Evolutionary conservation across 805 yeast genomes (phyloP).

Genomic region (Henningerozyma blattae): DNA sequence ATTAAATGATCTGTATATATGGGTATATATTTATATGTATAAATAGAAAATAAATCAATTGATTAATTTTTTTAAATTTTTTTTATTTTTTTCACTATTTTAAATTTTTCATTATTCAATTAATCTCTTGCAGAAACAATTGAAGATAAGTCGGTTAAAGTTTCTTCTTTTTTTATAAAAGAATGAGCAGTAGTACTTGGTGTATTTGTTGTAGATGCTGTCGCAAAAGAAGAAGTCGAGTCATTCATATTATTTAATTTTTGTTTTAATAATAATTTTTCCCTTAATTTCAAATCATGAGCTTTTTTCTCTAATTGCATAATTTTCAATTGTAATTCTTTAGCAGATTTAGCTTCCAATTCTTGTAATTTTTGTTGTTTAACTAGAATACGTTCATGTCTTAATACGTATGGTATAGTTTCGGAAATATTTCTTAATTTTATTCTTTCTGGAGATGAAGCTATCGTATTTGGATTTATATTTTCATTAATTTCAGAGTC

Average conservation of each 20-base stretch:
- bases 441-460: slow-evolving; percentile 36
- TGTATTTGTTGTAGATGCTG: slow-evolving; percentile 7
- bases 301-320: slow-evolving; percentile 67
- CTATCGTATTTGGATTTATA: too few species aligned
- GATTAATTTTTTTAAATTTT: too few species aligned
- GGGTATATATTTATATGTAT: too few species aligned
- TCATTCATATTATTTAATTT: slow-evolving; percentile 9
- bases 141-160: slow-evolving; percentile 42
- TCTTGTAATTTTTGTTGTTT: slow-evolving; percentile 73
- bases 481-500: slow-evolving; percentile 1
- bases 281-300: slow-evolving; percentile 56
- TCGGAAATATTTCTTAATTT: slow-evolving; percentile 70
- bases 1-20: too few species aligned
- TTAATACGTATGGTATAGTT: slow-evolving; percentile 72
- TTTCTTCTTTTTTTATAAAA: slow-evolving; percentile 36
- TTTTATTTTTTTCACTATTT: too few species aligned
- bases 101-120: too few species aligned
- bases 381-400: slow-evolving; percentile 63
- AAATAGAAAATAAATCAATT: too few species aligned
- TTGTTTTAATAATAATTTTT: slow-evolving; percentile 32
- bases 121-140: slow-evolving; percentile 24
- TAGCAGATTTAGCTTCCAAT: slow-evolving; percentile 65
- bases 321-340: slow-evolving; percentile 62
- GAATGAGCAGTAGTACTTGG: slow-evolving; percentile 2
- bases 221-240: slow-evolving; percentile 9